Percentiles rank a stretch among this genome's conserved stretches.
Conservation (phyloP, 1,284 basidiomycete species). For the Chondrostereum purpureum region DNA sequence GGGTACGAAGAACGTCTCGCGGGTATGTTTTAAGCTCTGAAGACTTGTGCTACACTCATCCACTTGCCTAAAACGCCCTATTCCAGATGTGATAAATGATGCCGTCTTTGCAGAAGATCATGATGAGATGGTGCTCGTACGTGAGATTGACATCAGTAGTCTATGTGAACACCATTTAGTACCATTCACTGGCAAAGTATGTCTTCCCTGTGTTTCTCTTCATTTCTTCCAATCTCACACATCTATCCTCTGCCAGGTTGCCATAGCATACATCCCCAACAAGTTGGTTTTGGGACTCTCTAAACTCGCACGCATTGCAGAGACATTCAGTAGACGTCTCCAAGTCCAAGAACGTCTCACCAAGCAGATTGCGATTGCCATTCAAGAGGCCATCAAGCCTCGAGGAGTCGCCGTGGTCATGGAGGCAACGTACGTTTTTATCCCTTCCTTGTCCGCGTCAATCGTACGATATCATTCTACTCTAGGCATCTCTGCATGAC, state of each 20-base stretch:
- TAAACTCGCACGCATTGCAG: constrained; percentile 95
- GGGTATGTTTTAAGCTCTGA: constrained; percentile 48
- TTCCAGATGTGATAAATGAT: constrained; percentile 92
- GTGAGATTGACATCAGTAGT: constrained; percentile 96
- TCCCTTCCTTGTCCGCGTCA: constrained; percentile 12
- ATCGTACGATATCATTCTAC: constrained; percentile 5
- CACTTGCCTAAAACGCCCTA: constrained; percentile 10
- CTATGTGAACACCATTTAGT: constrained; percentile 99
- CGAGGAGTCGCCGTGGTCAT: constrained; percentile 99
- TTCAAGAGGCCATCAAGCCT: constrained; percentile 96
- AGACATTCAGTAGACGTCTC: constrained; percentile 92
- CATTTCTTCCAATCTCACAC: constrained; percentile 12
- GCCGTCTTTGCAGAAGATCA: constrained; percentile 99
- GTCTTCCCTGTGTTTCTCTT: constrained; percentile 21
- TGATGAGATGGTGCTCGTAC: constrained; percentile 99
- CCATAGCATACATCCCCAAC: constrained; percentile 93
- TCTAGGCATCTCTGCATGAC: constrained; percentile 97
- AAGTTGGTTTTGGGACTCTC: constrained; percentile 93
- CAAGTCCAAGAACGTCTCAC: constrained; percentile 98
- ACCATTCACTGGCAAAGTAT: constrained; percentile 94
- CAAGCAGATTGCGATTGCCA: constrained; percentile 94
- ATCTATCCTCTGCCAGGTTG: constrained; percentile 36
- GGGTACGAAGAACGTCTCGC: constrained; percentile 95
- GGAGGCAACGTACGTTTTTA: constrained; percentile 81
- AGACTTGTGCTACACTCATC: constrained; percentile 13